Conservation (phyloP, 441 rosid species). For the Syzygium malaccense region DNA sequence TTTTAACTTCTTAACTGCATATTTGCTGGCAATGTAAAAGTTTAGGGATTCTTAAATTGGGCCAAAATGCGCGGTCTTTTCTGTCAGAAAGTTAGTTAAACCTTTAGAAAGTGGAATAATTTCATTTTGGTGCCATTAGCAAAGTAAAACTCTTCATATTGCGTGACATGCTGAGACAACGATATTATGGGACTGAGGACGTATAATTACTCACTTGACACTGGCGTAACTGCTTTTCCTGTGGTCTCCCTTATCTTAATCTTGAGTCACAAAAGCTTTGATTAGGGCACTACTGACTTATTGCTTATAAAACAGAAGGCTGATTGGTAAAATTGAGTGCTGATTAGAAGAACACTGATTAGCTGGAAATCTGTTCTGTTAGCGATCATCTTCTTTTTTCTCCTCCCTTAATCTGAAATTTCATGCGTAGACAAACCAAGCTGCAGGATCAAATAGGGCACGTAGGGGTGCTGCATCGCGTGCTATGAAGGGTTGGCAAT, state of each 20-base stretch:
- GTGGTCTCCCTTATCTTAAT: background rate
- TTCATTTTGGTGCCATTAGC: background rate
- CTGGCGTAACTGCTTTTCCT: background rate
- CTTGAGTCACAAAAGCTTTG: background rate
- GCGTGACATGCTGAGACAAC: background rate
- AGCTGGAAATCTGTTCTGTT: background rate
- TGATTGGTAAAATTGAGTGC: background rate
- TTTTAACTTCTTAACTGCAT: background rate
- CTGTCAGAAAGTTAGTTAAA: background rate
- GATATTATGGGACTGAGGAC: background rate
- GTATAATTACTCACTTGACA: background rate
- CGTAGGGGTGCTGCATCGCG: conserved; percentile 83
- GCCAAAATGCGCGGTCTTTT: background rate
- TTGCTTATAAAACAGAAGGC: background rate
- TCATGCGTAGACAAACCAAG: conserved; percentile 41
- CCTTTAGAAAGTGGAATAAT: background rate
- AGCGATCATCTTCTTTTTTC: background rate
- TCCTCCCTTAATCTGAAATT: background rate
- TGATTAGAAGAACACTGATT: background rate
- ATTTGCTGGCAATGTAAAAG: background rate
- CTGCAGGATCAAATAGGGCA: conserved; percentile 64
- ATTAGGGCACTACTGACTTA: background rate
- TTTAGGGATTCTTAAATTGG: background rate
- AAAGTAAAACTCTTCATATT: background rate
- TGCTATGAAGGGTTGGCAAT: conserved; percentile 95